Evolutionary conservation across 495 filamentous ascomycete species (phyloP), one percentile per base, ranked within the genome.

Genomic region (Lophiotrema nucula): DNA sequence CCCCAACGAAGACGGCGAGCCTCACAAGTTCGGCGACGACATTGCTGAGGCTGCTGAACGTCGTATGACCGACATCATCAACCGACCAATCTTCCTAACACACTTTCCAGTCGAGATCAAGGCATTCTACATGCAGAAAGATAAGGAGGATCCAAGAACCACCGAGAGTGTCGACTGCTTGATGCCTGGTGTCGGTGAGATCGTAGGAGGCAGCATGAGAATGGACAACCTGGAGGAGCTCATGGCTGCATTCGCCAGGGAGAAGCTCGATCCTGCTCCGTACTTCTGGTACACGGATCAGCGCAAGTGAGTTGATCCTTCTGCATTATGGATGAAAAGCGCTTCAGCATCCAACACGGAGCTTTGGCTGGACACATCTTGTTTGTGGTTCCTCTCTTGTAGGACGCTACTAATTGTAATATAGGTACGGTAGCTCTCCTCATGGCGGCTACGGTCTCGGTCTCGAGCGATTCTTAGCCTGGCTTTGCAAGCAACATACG

Each of bases 271-370:
- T 47, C 83, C 88, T 24, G 83, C 83, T 69, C 85, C 88, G 13
- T 98, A 98, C 74, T 98, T 95, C 81, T 98, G 93, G 93, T 99
- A 96, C 77, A 97, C 90, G 10, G 93, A 98, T 74, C 90, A 96
- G 83, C 80, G 93, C 66, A 96, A 95, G 89, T 95, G 75, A 81
- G 90, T 88, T 11, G 0, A n/a, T n/a, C n/a, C n/a, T n/a, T n/a
- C n/a, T n/a, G n/a, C n/a, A n/a, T 10, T 1, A 8, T n/a, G n/a
- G n/a, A n/a, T n/a, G n/a, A n/a, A n/a, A n/a, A n/a, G n/a, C n/a
- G n/a, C n/a, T n/a, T n/a, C n/a, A n/a, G n/a, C n/a, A n/a, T n/a
- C n/a, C n/a, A n/a, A n/a, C n/a, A n/a, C n/a, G n/a, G n/a, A n/a
- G n/a, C n/a, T n/a, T n/a, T n/a, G n/a, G n/a, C n/a, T n/a, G n/a